A percentile compares a stretch with the other conserved stretches of the same genome.
Conservation (phyloP, 1,139 yeast species). For the Pichia kudriavzevii region DNA sequence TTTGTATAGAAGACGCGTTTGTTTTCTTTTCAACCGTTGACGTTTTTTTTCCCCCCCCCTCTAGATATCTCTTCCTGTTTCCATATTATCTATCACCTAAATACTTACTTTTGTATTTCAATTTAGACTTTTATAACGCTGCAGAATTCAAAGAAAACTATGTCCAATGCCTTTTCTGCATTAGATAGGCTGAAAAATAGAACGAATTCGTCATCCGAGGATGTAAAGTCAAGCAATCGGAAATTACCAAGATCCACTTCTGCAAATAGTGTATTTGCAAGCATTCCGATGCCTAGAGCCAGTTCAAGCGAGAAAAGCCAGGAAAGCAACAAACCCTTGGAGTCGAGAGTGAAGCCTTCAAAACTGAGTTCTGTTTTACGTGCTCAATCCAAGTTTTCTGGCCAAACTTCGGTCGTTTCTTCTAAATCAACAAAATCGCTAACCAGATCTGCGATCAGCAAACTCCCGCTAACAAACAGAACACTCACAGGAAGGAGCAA, state of each 20-base stretch:
- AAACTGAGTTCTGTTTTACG: slow-evolving; percentile 10
- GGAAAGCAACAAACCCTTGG: slow-evolving; percentile 1
- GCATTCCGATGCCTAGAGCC: too few species aligned
- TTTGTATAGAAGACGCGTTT: too few species aligned
- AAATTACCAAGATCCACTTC: slow-evolving; percentile 10
- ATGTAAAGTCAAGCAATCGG: not conserved
- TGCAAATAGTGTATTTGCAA: not conserved
- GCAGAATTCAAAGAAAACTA: too few species aligned
- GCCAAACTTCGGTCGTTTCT: slow-evolving; percentile 9
- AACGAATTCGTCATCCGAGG: not conserved
- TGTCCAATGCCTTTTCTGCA: too few species aligned
- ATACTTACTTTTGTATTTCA: too few species aligned
- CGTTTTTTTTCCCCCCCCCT: too few species aligned
- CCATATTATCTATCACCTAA: too few species aligned
- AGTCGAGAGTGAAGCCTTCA: slow-evolving; percentile 4
- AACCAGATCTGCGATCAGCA: not conserved
- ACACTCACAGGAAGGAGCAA: too few species aligned
- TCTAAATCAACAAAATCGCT: slow-evolving; percentile 5
- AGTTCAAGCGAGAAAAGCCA: slow-evolving; percentile 1
- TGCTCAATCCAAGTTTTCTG: slow-evolving; percentile 12
- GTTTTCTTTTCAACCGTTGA: not conserved
- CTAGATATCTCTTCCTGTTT: too few species aligned
- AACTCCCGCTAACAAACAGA: not conserved
- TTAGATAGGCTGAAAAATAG: slow-evolving; percentile 12
- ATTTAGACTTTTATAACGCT: too few species aligned